These are phyloP conservation scores for Cercospora sp. DNA, from an alignment of 2,329 filamentous ascomycete genomes.

Conservation along the genomic window DNA sequence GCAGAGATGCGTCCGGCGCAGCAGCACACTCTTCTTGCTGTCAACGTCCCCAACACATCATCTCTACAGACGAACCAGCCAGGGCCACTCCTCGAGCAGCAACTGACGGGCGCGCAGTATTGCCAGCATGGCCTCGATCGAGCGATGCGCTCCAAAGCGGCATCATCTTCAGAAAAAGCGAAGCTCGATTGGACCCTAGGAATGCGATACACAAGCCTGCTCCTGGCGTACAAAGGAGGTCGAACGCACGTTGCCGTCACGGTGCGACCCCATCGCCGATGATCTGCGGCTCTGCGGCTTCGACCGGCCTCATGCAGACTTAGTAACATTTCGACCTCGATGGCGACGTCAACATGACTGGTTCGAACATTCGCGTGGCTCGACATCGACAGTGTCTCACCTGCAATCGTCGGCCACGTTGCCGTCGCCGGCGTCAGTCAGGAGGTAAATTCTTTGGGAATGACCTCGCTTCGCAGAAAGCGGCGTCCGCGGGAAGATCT, in stretches of 20 bases:
- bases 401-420: not conserved
- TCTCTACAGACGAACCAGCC: too few relatives aligned
- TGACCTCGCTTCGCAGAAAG: not conserved
- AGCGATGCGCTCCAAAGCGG: not conserved
- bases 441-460: not conserved
- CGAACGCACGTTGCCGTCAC: not conserved
- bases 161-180: not conserved
- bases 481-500: not conserved
- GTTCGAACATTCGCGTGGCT: too few relatives aligned
- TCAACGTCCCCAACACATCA: too few relatives aligned
- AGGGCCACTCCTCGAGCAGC: too few relatives aligned
- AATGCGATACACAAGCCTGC: not conserved
- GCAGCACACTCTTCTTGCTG: too few relatives aligned
- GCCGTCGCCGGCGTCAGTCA: not conserved
- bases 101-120: too few relatives aligned
- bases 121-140: not conserved
- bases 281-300: not conserved
- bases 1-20: too few relatives aligned
- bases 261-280: conserved; percentile 11
- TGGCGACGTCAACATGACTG: not conserved
- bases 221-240: not conserved
- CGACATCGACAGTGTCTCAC: not conserved
- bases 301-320: not conserved
- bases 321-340: not conserved
- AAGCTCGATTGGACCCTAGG: conserved; percentile 1